Evolutionary conservation across 768 basidiomycete species (phyloP).

Genomic region (Coprinopsis cinerea): DNA sequence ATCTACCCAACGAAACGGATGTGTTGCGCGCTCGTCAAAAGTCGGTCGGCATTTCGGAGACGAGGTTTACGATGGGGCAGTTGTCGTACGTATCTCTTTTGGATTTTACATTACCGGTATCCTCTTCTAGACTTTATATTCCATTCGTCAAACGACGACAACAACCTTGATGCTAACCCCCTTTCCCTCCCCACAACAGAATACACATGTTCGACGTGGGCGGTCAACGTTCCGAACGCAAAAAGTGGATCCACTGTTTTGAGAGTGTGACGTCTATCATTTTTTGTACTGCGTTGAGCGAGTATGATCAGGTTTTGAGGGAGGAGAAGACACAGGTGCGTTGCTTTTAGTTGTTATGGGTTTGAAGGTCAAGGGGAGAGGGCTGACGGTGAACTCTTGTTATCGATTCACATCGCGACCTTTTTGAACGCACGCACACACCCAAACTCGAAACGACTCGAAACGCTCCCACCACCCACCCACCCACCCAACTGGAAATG

Average conservation of each 20-base stretch:
- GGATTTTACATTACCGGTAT: background rate
- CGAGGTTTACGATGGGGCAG: constrained; percentile 67
- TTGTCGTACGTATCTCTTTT: constrained; percentile 41
- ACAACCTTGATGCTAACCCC: background rate
- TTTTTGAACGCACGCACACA: too few species aligned
- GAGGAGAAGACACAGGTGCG: constrained; percentile 63
- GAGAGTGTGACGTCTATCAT: constrained; percentile 59
- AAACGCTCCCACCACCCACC: too few species aligned
- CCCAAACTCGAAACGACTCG: too few species aligned
- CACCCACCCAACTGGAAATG: too few species aligned
- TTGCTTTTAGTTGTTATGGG: constrained; percentile 3
- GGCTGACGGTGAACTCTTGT: too few species aligned
- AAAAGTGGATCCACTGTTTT: constrained; percentile 76
- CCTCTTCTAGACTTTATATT: too few species aligned
- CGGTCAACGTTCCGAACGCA: constrained; percentile 74
- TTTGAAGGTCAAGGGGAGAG: background rate
- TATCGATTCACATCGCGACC: too few species aligned
- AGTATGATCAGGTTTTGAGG: constrained; percentile 69
- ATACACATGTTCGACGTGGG: constrained; percentile 77
- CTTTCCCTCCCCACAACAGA: constrained; percentile 17
- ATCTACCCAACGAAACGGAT: constrained; percentile 81
- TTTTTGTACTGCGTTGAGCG: constrained; percentile 62
- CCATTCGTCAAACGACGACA: too few species aligned
- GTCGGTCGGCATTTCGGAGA: constrained; percentile 88
- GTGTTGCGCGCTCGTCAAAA: constrained; percentile 85